Evolutionary conservation across 164 flowering plant species (phyloP), one percentile per base, ranked within the genome.

Genomic region (Aristolochia contorta): DNA sequence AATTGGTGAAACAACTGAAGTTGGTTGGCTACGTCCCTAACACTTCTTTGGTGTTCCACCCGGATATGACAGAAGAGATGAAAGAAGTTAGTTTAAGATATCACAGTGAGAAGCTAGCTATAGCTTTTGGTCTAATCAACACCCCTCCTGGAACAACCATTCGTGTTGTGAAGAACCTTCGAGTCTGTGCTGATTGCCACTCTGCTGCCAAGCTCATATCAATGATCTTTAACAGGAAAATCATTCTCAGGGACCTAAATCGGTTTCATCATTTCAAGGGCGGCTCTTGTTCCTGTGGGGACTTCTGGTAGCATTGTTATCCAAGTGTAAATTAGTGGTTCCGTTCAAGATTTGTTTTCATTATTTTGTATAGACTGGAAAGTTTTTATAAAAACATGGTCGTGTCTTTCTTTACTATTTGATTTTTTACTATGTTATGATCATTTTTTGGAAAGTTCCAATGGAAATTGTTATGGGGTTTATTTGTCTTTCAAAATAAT

Each of bases 151-250:
- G 96, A 23, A 70, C 80, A 33, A 81, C 89, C 57, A 80, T 85
- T 33, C 84, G 87, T 23, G 87, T 88, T 7, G 86, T 81, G 71
- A 88, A 88, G 77, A 88, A 87, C 59, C 86, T 88, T 21, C 70
- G 91, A 18, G 81, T 84, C 0, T 85, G 87, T 67, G 80, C 77
- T 22, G 96, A 88, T 63, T 85, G 91, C 55, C 96, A 87, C 65
- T 71, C 79, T 27, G 87, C 84, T 21, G 86, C 84, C 10, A 87
- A 87, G 69, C 56, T 78, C 59, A 74, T 82, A 52, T 85, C 89
- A 0, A 27, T 64, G 58, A 63, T 84, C 59, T 80, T 69, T 64
- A 69, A 65, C 23, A 75, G 86, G 65, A 62, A 76, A 66, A 83
- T 85, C 24, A 64, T 87, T 68, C 79, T 87, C 16, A 68, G 89